phyloP scores from a whole-genome alignment of 2,329 filamentous ascomycete species.

The Fusarium tjaetaba region DNA sequence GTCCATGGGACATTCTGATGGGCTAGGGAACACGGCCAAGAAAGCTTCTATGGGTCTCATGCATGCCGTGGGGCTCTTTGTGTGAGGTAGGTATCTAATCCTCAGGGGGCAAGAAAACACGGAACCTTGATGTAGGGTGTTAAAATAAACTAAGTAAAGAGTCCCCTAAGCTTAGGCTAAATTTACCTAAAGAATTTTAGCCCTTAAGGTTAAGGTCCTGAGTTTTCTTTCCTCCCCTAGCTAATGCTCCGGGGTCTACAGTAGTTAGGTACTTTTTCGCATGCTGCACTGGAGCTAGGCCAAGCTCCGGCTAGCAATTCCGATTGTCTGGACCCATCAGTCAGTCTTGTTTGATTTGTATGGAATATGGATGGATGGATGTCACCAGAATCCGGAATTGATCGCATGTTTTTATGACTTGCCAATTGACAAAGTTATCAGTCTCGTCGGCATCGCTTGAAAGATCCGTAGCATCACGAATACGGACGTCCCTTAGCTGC shows the following conservation, averaged over 20 bases:
- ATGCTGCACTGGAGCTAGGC: conserved; percentile 1
- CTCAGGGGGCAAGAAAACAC: no score
- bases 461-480: neutral
- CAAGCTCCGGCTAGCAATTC: conserved; percentile 21
- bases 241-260: neutral
- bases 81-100: no score
- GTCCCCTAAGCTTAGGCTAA: no score
- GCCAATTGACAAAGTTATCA: neutral
- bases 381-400: neutral
- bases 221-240: no score
- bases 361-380: neutral
- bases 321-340: conserved; percentile 25
- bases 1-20: conserved; percentile 44
- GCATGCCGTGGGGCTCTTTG: conserved; percentile 21
- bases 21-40: conserved; percentile 33
- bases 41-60: conserved; percentile 4
- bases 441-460: neutral
- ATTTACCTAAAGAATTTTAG: no score
- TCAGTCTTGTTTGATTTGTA: conserved; percentile 2
- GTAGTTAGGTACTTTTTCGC: neutral
- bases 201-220: no score
- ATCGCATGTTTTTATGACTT: conserved; percentile 11
- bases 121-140: no score
- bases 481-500: neutral
- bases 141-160: no score